These are phyloP conservation scores for Sclerospora graminicola DNA, from an alignment of 352 stramenopile species.

Conservation along the genomic window DNA sequence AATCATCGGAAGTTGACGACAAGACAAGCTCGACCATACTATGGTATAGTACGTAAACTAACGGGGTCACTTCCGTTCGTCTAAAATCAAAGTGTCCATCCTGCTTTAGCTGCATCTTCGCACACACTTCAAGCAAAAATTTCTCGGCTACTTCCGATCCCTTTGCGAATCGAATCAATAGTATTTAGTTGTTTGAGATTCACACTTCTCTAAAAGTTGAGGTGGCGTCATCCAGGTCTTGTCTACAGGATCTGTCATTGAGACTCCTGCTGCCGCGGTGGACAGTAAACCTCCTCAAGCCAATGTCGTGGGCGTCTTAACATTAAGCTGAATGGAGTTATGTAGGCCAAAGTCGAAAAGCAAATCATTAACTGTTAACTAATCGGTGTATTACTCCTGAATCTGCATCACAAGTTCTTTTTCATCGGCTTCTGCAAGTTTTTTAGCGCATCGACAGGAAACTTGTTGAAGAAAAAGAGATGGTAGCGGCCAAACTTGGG, in stretches of 20 bases:
- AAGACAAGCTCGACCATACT: conserved; percentile 97
- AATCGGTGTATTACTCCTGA: conserved; percentile 99
- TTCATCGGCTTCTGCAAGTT: conserved; percentile 94
- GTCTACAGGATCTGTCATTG: conserved; percentile 24
- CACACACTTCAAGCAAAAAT: conserved; percentile 89
- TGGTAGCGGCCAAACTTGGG: conserved; percentile 98
- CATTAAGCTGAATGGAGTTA: conserved; percentile 38
- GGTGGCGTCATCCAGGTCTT: conserved; percentile 20
- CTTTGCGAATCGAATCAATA: conserved; percentile 93
- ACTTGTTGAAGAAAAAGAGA: conserved; percentile 98
- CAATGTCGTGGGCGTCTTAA: conserved; percentile 26
- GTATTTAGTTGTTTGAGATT: conserved; percentile 94
- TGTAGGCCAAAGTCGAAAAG: conserved; percentile 95
- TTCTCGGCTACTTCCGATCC: conserved; percentile 88
- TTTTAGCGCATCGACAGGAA: conserved; percentile 89
- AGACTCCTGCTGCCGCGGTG: conserved; percentile 38
- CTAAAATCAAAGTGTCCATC: conserved; percentile 98
- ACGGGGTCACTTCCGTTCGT: conserved; percentile 60
- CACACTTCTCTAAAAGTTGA: conserved; percentile 88
- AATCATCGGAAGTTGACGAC: conserved; percentile 94
- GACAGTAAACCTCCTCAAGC: conserved; percentile 15
- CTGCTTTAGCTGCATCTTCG: conserved; percentile 87
- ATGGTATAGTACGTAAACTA: conserved; percentile 94
- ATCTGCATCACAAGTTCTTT: conserved; percentile 91
- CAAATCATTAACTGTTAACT: conserved; percentile 95